Base-by-base conservation (phyloP, 2,329 filamentous ascomycete species). In the Cadophora sp. region DNA sequence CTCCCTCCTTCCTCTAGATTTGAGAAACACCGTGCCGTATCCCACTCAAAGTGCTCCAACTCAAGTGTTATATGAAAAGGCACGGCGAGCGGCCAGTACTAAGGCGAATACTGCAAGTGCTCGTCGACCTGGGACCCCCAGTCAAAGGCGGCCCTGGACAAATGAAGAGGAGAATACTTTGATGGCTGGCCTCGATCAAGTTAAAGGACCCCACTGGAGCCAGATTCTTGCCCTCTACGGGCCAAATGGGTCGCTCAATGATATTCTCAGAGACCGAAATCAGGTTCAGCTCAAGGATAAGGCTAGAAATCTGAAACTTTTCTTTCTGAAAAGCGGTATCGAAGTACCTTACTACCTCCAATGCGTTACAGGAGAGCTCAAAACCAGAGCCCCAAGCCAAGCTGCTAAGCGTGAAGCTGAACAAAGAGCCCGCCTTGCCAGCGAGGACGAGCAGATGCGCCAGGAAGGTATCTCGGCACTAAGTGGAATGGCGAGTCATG, bases 241-340 rank as follows among this genome's bases (percentile, higher is more conserved):
- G 0, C 85, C 88, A 0, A 91, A 90, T 50, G 94, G 94, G 5
- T 91, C 90, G 0, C 87, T 95, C 27, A 94, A 89, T 56, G 91
- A 95, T 73, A 91, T 95, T 27, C 83, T 97, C 22, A 95, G 94
- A 73, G 94, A 97, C 76, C 87, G 93, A 41, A 96, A 94, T 53
- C 93, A 97, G 76, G 94, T 97, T 0, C 94, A 97, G 76, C 83
- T 97, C 14, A 97, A 97, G 78, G 93, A 97, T 76, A 97, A 97
- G 79, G 93, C 93, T 0, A 85, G 93, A 59, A 97, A 97, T 71
- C 80, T 97, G 59, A 97, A 97, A 78, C 81, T 97, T 0, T 97
- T 96, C 81, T 97, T 97, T 79, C 81, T 97, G 63, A 97, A 97
- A 81, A 95, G 91, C 20, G 93, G 93, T 62, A 94, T 93, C 5